Base-by-base conservation (phyloP, 2,329 filamentous ascomycete species). In the Dothistroma septosporum region DNA sequence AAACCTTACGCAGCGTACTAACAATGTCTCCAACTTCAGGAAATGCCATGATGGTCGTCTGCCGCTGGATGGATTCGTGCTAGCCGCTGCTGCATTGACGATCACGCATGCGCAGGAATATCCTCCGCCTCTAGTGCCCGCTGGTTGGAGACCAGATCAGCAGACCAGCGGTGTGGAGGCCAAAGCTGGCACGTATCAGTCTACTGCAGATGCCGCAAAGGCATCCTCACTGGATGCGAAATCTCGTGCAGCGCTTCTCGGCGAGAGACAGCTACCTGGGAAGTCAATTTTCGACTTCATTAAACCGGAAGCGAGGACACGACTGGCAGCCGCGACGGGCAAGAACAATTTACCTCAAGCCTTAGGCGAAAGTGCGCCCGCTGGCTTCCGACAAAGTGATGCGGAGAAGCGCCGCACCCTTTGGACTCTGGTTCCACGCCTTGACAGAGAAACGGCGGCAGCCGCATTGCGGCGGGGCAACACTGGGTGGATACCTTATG, bases 241-340 rank as follows among this genome's bases (percentile, higher is more conserved):
- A 70, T 81, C 88, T 47, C 86, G 94, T 63, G 92, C 92, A 12
- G 86, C 86, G 4, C 80, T 96, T 0, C 81, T 97, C 1, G 92
- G 92, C 37, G 93, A 97, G 76, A 81, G 85, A 44, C 83, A 85
- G 37, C 79, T 97, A 0, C 92, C 92, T 0, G 91, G 91, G 0
- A 97, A 97, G 77, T 97, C 94, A 0, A 87, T 99, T 2, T 99
- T 97, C 74, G 92, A 97, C 76, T 99, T 90, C 75, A 83, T 99
- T 66, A 90, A 90, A 0, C 82, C 90, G 0, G 83, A 89, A 35
- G 86, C 90, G 3, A 86, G 94, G 63, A 88, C 93, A 55, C 85
- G 87, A 28, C 83, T 99, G 49, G 91, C 83, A 2, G 82, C 85
- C 11, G 87, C 87, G 0, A 91, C 91, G 2, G 92, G 92, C 0